These are phyloP conservation scores for Daedaleopsis nitida DNA, from an alignment of 768 basidiomycete species.

Conservation along the genomic window DNA sequence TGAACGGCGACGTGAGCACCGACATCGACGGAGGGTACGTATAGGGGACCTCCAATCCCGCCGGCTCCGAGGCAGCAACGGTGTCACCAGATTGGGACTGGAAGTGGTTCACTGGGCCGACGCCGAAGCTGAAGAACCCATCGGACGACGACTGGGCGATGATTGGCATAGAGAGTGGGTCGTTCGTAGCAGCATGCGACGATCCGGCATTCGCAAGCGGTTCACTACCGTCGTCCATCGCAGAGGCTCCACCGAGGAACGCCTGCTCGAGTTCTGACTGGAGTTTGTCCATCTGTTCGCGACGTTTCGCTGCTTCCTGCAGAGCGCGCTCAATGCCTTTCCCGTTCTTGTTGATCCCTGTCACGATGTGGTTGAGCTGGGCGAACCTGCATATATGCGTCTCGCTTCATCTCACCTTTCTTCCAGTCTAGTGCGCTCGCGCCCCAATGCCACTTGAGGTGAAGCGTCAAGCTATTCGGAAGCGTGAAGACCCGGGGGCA, in stretches of 20 bases:
- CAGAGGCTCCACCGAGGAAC: not conserved
- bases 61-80: too few relatives aligned
- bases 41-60: too few relatives aligned
- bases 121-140: conserved; percentile 2
- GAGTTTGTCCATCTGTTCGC: conserved; percentile 1
- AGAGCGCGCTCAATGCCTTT: conserved; percentile 13
- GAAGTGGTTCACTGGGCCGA: not conserved
- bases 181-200: not conserved
- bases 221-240: not conserved
- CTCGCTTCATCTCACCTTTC: conserved; percentile 4
- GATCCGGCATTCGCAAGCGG: too few relatives aligned
- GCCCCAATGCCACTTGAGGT: conserved; percentile 27
- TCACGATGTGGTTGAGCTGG: not conserved
- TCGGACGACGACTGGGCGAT: conserved; percentile 4
- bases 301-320: conserved; percentile 9
- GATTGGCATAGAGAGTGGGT: conserved; percentile 12
- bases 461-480: conserved; percentile 19
- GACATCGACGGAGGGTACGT: not conserved
- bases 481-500: conserved; percentile 20
- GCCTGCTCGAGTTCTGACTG: not conserved
- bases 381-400: not conserved
- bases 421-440: conserved; percentile 16
- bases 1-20: not conserved
- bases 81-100: too few relatives aligned
- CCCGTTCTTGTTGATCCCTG: conserved; percentile 13